Base-by-base conservation (phyloP, 208 protist genomes). In the Vickermania ingenoplastis region DNA sequence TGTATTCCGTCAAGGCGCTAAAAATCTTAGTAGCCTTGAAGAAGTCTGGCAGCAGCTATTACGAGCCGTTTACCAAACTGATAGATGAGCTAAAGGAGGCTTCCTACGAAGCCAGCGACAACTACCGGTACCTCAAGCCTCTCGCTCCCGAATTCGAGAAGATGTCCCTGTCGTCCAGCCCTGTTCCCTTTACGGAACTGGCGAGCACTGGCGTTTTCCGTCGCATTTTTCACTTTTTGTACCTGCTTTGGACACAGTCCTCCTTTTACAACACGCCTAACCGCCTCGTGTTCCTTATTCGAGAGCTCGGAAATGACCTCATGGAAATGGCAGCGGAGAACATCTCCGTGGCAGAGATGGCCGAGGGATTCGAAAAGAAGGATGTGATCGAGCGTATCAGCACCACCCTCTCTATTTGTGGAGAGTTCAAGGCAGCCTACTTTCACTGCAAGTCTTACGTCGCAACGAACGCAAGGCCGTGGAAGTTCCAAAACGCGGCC, bases 261-360 rank as follows among this genome's bases (percentile, higher is more conserved):
- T 77, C 82, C 57, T 93, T 86, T 67, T 97, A 97, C 79, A 97
- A 96, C 77, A 97, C 79, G 4, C 79, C 93, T 11, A 81, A 74
- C 17, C 82, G 95, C 21, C 65, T 98, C 11, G 86, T 97, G 45
- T 89, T 97, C 22, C 73, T 98, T 23, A 94, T 99, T 63, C 82
- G 93, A 30, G 84, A 91, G 69, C 89, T 98, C 72, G 90, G 92
- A 71, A 99, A 98, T 67, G 94, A 96, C 56, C 64, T 98, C 45
- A 97, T 99, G 59, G 79, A 77, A 53, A 85, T 94, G 71, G 93
- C 95, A 4, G 53, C 79, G 23, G 83, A 87, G 14, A 83, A 96
- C 67, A 83, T 98, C 62, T 87, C 79, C 61, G 86, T 95, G 31
- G 75, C 82, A 30, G 86, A 97, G 57, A 80, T 97, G 59, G 91